Evolutionary conservation across 202 grass and related monocot genomes (phyloP), one percentile per base, ranked within the genome.

Genomic region (Setaria viridis): DNA sequence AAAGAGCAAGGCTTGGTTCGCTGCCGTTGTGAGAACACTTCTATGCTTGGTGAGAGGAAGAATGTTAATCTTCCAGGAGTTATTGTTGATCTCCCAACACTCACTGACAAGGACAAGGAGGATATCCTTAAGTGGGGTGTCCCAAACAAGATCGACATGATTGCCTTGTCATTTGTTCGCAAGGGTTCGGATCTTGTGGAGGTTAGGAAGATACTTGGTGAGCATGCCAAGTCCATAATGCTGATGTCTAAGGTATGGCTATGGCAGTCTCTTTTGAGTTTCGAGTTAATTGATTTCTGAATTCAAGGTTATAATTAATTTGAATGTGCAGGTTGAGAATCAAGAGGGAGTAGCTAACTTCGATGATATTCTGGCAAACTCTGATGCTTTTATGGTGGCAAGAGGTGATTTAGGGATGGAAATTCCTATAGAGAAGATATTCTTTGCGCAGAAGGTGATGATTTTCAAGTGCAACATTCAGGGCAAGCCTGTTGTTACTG

Each of bases 341-440:
- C 95, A 97, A 86, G 92, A 97, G 84, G 92, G 95, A 70, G 92
- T 97, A 45, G 89, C 91, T 45, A 97, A 97, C 81, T 97, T 97
- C 1, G 95, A 97, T 21, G 95, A 97, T 56, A 97, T 97, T 68
- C 95, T 97, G 67, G 85, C 76, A 74, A 79, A 97, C 66, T 94
- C 95, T 21, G 92, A 97, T 88, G 95, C 95, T 62, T 97, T 97
- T 81, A 97, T 97, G 95, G 92, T 97, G 62, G 95, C 95, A 45
- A 90, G 95, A 81, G 95, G 95, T 80, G 95, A 97, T 91, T 72
- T 97, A 82, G 95, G 95, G 0, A 97, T 97, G 95, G 95, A 97
- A 87, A 97, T 97, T 82, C 95, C 95, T 37, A 85, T 97, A n/a
- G 95, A 97, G 90, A 97, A 97, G 78, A 97, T 97, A 64, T 97